Evolutionary conservation across 192 early-diverging fungal species (phyloP).

Genomic region (Backusella psychrophila): DNA sequence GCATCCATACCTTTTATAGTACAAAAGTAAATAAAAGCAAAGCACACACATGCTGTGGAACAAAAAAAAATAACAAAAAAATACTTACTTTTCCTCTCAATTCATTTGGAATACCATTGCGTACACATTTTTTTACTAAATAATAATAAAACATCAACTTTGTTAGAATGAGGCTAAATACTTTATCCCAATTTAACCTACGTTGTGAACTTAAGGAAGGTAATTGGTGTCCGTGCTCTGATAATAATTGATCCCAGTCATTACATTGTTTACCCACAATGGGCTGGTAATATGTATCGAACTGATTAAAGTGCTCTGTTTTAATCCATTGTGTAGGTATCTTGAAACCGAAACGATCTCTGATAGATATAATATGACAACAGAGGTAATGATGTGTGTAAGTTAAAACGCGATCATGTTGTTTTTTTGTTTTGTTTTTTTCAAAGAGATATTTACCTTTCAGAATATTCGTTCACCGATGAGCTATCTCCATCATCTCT

Average conservation of each 20-base stretch:
- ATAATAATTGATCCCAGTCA: slow-evolving; percentile 49
- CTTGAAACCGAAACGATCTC: slow-evolving; percentile 59
- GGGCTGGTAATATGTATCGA: slow-evolving; percentile 48
- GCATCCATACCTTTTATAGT: slow-evolving; percentile 44
- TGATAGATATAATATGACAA: slow-evolving; percentile 1
- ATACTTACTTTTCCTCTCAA: slow-evolving; percentile 52
- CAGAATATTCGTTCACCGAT: neutral
- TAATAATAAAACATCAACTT: slow-evolving; percentile 28
- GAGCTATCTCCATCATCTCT: neutral
- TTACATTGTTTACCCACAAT: slow-evolving; percentile 43
- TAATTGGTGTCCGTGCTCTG: slow-evolving; percentile 16
- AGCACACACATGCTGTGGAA: slow-evolving; percentile 7
- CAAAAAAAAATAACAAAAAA: neutral
- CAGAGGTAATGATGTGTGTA: neutral
- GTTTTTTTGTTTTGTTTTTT: neutral
- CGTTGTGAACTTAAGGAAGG: neutral
- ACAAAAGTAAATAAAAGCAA: neutral
- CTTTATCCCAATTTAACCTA: neutral
- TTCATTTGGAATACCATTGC: slow-evolving; percentile 70
- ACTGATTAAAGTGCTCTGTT: slow-evolving; percentile 41
- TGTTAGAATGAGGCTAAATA: neutral
- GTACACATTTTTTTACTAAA: slow-evolving; percentile 62
- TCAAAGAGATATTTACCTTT: slow-evolving; percentile 4
- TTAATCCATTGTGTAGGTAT: slow-evolving; percentile 50
- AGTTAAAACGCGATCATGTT: neutral